Conservation (phyloP, 2,329 filamentous ascomycete species). For the Albifimbria verrucaria region DNA sequence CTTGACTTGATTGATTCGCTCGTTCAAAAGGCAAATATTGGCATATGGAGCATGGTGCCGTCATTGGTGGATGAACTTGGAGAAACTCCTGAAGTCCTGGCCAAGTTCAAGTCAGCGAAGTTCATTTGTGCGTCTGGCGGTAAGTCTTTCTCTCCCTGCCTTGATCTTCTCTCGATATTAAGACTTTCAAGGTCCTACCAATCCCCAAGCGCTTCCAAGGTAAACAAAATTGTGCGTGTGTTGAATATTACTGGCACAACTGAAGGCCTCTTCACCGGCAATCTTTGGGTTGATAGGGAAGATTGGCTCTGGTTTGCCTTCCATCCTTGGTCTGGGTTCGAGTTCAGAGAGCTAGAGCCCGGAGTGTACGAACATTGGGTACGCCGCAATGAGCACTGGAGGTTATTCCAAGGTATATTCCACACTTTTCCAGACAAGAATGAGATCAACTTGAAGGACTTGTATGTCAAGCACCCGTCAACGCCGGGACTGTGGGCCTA, state of each 20-base stretch:
- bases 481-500: constrained; percentile 26
- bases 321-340: constrained; percentile 30
- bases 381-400: constrained; percentile 24
- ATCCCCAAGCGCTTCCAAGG: constrained; percentile 21
- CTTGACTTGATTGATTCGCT: constrained; percentile 30
- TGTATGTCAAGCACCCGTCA: constrained; percentile 22
- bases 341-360: constrained; percentile 26
- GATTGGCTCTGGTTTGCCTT: constrained; percentile 31
- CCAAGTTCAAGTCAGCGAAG: constrained; percentile 26
- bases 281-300: constrained; percentile 19
- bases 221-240: constrained; percentile 27
- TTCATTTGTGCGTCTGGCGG: constrained; percentile 34
- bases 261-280: constrained; percentile 30
- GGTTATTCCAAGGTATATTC: constrained; percentile 28
- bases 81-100: constrained; percentile 24
- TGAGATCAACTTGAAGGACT: constrained; percentile 25
- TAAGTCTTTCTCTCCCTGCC: not conserved
- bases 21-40: constrained; percentile 28
- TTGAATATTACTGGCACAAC: constrained; percentile 31
- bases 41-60: constrained; percentile 35
- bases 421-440: constrained; percentile 25
- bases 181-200: constrained; percentile 21
- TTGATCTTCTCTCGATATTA: not conserved
- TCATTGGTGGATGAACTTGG: constrained; percentile 31
- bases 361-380: constrained; percentile 29